phyloP scores from a whole-genome alignment of 345 rosid genomes.

The Bruguiera gymnorhiza region DNA sequence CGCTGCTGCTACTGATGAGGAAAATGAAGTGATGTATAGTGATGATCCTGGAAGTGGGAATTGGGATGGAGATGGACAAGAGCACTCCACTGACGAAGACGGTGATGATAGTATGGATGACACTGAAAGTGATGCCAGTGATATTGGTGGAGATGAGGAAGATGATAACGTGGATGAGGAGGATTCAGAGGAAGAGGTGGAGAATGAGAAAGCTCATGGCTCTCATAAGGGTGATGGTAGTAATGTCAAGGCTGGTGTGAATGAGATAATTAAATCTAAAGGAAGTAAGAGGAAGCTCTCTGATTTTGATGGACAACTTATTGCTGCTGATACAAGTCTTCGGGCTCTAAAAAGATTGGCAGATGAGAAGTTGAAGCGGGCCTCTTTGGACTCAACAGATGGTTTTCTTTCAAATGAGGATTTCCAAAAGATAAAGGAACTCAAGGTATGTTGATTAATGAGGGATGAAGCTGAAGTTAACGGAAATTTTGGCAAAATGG shows the following conservation, averaged over 20 bases:
- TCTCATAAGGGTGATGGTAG: slow-evolving; percentile 17
- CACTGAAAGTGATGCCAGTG: slow-evolving; percentile 9
- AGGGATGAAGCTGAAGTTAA: not conserved
- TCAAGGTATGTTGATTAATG: slow-evolving; percentile 47
- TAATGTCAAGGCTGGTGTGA: slow-evolving; percentile 16
- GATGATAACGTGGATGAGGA: slow-evolving; percentile 19
- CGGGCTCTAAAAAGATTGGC: slow-evolving; percentile 80
- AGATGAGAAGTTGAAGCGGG: slow-evolving; percentile 40
- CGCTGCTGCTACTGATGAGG: slow-evolving; percentile 31
- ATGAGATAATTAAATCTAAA: slow-evolving; percentile 27
- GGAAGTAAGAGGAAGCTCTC: slow-evolving; percentile 62
- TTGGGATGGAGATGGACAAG: slow-evolving; percentile 45
- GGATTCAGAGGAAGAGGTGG: slow-evolving; percentile 20
- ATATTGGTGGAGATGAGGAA: slow-evolving; percentile 9
- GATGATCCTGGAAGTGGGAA: slow-evolving; percentile 33
- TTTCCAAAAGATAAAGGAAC: slow-evolving; percentile 77
- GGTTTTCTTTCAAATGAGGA: slow-evolving; percentile 93
- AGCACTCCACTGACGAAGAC: slow-evolving; percentile 30
- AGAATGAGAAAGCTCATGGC: slow-evolving; percentile 24
- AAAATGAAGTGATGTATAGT: slow-evolving; percentile 11
- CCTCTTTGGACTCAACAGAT: slow-evolving; percentile 42
- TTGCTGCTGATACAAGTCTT: slow-evolving; percentile 79
- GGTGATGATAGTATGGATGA: slow-evolving; percentile 26
- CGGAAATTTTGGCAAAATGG: not conserved
- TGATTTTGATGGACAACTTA: slow-evolving; percentile 65